Evolutionary conservation across 129 eudicot genomes (phyloP), one percentile per base, ranked within the genome.

Genomic region (Helichrysum umbraculigerum): DNA sequence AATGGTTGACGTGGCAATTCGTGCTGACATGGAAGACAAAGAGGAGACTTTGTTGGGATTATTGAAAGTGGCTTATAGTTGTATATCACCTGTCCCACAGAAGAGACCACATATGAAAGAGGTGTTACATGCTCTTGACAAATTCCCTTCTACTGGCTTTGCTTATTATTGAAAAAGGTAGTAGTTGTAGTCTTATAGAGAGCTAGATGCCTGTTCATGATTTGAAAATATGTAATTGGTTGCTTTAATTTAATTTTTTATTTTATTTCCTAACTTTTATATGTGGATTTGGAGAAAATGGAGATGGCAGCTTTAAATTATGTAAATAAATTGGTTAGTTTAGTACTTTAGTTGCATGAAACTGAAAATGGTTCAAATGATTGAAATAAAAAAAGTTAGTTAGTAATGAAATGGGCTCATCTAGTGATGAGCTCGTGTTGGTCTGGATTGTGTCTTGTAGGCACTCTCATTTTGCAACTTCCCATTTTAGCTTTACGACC

Each of bases 81-180:
- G 97, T 77, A 81, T 90, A 59, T 87, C 97, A 15, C 82, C 93
- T 4, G 83, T 82, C 62, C 97, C 99, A 54, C 96, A 91, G 42
- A 95, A 91, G 89, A 90, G 99, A 84, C 99, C 99, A 35, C 56
- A 86, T 22, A 95, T 95, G 96, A 95, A 86, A 84, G 99, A 95
- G 79, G 97, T 82, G 51, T 71, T 91, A 9, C 96, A 89, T 65
- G 85, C 76, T 47, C 89, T 95, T 17, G 99, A 95, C 57, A 95
- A 87, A 78, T 89, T 95, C 56, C 95, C 96, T 35, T 75, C 85
- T 76, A 71, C 79, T 77, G 61, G 83, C 56, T 81, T 87, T 42
- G 79, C 82, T 34, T 76, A 81, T 66, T 73, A 84, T 66, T 79
- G 66, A 79, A 56, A 33, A 56, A 50, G 44, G 19, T 70, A 57